phyloP scores from a whole-genome alignment of 371 early-diverging fungal genomes.

The Coemansia sp. region DNA sequence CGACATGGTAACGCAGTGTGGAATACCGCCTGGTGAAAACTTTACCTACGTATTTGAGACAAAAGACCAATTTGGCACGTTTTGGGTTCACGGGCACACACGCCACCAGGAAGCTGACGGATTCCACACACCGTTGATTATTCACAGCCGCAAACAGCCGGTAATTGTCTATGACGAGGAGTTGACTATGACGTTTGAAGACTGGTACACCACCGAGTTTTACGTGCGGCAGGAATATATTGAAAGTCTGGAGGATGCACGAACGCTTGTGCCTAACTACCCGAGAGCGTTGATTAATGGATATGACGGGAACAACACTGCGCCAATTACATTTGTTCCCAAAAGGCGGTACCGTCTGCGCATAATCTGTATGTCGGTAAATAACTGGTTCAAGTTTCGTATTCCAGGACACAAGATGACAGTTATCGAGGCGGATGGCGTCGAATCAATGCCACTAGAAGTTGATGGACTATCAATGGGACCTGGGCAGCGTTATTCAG shows the following conservation, averaged over 20 bases:
- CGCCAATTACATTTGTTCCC: slow-evolving; percentile 54
- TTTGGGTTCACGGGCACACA: slow-evolving; percentile 69
- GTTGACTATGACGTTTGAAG: slow-evolving; percentile 31
- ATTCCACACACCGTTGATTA: slow-evolving; percentile 67
- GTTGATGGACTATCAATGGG: slow-evolving; percentile 58
- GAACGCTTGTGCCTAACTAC: neutral
- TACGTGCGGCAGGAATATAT: neutral
- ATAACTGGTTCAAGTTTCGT: slow-evolving; percentile 69
- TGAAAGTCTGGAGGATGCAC: neutral
- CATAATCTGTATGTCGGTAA: slow-evolving; percentile 72
- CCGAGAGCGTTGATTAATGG: slow-evolving; percentile 3
- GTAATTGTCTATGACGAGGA: slow-evolving; percentile 11
- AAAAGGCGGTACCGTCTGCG: slow-evolving; percentile 81
- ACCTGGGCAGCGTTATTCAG: slow-evolving; percentile 69
- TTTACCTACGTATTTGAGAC: slow-evolving; percentile 61
- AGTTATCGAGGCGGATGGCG: slow-evolving; percentile 79
- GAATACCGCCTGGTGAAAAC: slow-evolving; percentile 55
- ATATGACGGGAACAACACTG: slow-evolving; percentile 10
- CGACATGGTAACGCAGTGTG: slow-evolving; percentile 57
- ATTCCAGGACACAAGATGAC: slow-evolving; percentile 72
- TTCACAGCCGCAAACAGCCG: slow-evolving; percentile 56
- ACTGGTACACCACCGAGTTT: slow-evolving; percentile 13
- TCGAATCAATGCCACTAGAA: slow-evolving; percentile 12
- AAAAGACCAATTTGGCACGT: slow-evolving; percentile 61
- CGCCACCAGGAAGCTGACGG: slow-evolving; percentile 77